Conservation (phyloP, 805 yeast species). For the Ogataea paraovalis region DNA sequence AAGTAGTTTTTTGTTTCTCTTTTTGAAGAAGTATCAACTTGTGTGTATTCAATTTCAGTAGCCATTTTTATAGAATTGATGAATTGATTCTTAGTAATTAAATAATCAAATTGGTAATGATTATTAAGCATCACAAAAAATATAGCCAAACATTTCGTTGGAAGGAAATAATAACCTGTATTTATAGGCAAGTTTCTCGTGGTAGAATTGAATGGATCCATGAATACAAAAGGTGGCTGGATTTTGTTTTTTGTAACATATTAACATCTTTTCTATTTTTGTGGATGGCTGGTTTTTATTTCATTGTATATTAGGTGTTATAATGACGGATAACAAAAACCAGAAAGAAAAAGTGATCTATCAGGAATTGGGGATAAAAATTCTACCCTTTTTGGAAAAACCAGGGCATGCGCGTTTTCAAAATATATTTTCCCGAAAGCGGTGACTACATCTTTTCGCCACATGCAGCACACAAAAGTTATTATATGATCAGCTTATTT, state of each 20-base stretch:
- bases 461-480: no score
- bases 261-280: no score
- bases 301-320: background rate
- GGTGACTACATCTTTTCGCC: no score
- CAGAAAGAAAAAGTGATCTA: background rate
- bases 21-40: slow-evolving; percentile 11
- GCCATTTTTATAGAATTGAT: background rate
- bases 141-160: no score
- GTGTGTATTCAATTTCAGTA: background rate
- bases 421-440: no score
- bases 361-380: background rate
- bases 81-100: no score
- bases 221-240: slow-evolving; percentile 1
- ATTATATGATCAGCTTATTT: no score
- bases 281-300: background rate
- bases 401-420: background rate
- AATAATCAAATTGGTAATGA: no score
- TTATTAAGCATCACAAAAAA: no score
- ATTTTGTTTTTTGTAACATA: no score
- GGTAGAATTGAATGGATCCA: background rate
- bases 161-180: background rate
- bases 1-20: slow-evolving; percentile 15
- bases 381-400: background rate
- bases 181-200: background rate
- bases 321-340: background rate